Percentiles rank a stretch among this genome's conserved stretches.
These are phyloP conservation scores for Elaeagnus macrophylla DNA, from an alignment of 306 rosid species.

Conservation along the genomic window DNA sequence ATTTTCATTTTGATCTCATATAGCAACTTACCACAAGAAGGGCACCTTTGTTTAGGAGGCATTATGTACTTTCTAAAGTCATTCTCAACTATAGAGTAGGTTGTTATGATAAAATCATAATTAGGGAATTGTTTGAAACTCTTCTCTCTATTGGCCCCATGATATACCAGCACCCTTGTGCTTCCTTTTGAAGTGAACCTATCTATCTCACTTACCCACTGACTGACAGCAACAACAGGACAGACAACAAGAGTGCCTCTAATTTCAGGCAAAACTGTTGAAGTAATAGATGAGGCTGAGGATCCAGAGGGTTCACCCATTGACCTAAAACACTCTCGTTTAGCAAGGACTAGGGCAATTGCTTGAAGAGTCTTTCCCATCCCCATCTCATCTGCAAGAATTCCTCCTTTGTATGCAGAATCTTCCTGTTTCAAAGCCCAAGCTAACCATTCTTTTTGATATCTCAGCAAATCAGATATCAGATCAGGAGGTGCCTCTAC, in stretches of 20 bases:
- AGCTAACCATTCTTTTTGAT: slow-evolving; percentile 87
- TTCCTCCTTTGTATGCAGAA: slow-evolving; percentile 61
- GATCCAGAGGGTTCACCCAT: slow-evolving; percentile 26
- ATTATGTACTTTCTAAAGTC: slow-evolving; percentile 73
- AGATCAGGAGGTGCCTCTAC: slow-evolving; percentile 63
- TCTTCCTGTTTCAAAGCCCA: slow-evolving; percentile 85
- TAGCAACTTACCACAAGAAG: slow-evolving; percentile 42
- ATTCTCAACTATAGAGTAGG: slow-evolving; percentile 67
- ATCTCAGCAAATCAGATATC: slow-evolving; percentile 63
- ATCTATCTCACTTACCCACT: slow-evolving; percentile 77
- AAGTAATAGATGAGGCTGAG: slow-evolving; percentile 34
- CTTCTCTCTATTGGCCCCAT: slow-evolving; percentile 68
- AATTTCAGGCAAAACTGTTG: slow-evolving; percentile 31
- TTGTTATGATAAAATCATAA: slow-evolving; percentile 81
- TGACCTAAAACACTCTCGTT: slow-evolving; percentile 31
- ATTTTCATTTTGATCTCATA: slow-evolving; percentile 16
- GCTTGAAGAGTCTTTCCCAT: slow-evolving; percentile 98
- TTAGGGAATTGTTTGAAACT: slow-evolving; percentile 32
- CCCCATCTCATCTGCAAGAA: slow-evolving; percentile 98
- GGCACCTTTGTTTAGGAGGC: slow-evolving; percentile 76
- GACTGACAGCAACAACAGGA: slow-evolving; percentile 85
- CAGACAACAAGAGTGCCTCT: slow-evolving; percentile 81
- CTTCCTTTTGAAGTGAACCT: slow-evolving; percentile 69
- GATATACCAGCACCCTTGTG: slow-evolving; percentile 68
- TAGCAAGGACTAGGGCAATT: slow-evolving; percentile 83